Conservation (phyloP, 768 basidiomycete genomes). For the Austroboletus eburneus region DNA sequence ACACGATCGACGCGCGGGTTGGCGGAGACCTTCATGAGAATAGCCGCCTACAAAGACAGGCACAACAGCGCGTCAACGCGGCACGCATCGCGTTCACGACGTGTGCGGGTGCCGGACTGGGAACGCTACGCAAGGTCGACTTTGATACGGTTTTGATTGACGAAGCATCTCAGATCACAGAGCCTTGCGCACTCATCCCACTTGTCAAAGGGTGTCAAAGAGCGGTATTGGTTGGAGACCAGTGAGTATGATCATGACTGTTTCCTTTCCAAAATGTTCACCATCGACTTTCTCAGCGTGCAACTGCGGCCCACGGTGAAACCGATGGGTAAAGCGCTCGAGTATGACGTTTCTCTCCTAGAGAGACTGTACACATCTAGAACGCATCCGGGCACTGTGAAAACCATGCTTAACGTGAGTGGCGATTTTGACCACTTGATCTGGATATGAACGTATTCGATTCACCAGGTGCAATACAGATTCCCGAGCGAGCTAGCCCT, state of each 20-base stretch:
- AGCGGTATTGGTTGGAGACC: conserved; percentile 65
- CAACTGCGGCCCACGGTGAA: conserved; percentile 64
- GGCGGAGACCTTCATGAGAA: conserved; percentile 59
- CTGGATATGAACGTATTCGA: background rate
- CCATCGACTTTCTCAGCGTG: conserved; percentile 38
- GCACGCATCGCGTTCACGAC: conserved; percentile 63
- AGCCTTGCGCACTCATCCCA: conserved; percentile 61
- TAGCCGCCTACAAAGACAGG: conserved; percentile 51
- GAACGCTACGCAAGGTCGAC: conserved; percentile 48
- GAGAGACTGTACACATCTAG: conserved; percentile 51
- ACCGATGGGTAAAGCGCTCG: conserved; percentile 51
- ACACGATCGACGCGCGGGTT: conserved; percentile 60
- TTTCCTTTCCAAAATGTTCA: background rate
- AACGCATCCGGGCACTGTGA: conserved; percentile 34
- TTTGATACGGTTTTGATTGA: conserved; percentile 65
- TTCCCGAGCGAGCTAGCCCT: conserved; percentile 53
- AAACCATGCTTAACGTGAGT: conserved; percentile 59
- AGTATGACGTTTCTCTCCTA: conserved; percentile 58
- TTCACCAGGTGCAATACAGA: conserved; percentile 55
- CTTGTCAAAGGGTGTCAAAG: conserved; percentile 58
- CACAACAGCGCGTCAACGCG: conserved; percentile 51
- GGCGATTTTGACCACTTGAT: no score
- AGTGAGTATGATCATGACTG: conserved; percentile 40
- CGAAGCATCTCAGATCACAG: conserved; percentile 68
- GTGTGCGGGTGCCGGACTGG: conserved; percentile 60